Percentiles rank a stretch among this genome's conserved stretches.
Conservation (phyloP, 225 moss, liverwort and hornwort genomes). For the Antitrichia curtipendula region DNA sequence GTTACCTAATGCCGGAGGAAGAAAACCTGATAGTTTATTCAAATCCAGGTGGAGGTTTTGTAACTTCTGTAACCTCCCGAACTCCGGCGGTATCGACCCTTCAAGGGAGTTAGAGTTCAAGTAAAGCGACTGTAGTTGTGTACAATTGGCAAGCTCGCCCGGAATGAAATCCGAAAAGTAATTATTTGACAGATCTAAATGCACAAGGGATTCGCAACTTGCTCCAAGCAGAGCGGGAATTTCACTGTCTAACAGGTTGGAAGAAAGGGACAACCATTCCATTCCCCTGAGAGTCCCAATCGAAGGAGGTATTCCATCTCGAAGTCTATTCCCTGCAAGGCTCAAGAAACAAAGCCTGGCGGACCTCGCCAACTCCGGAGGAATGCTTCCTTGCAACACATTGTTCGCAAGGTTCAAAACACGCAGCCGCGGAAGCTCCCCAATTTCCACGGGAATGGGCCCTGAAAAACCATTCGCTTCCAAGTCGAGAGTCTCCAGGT, state of each 20-base stretch:
- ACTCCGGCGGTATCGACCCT: constrained; percentile 47
- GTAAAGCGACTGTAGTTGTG: constrained; percentile 29
- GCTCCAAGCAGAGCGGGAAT: constrained; percentile 44
- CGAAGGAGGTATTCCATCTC: constrained; percentile 39
- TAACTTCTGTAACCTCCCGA: constrained; percentile 47
- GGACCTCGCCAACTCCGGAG: constrained; percentile 29
- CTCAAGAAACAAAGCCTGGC: constrained; percentile 29
- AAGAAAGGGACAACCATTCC: constrained; percentile 50
- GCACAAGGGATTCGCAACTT: constrained; percentile 25
- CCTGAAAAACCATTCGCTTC: constrained; percentile 45
- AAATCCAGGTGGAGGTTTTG: constrained; percentile 48
- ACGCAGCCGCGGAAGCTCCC: constrained; percentile 28
- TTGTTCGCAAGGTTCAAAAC: constrained; percentile 49
- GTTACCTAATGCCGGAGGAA: constrained; percentile 42
- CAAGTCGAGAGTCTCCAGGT: constrained; percentile 30
- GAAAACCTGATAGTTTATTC: constrained; percentile 52
- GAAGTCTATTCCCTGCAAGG: constrained; percentile 41
- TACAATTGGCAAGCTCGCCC: constrained; percentile 31
- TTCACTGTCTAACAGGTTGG: constrained; percentile 45
- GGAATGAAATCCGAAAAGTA: constrained; percentile 51
- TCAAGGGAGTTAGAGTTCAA: constrained; percentile 52
- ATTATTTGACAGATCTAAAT: constrained; percentile 56
- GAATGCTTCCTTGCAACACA: constrained; percentile 39
- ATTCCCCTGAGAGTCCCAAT: constrained; percentile 22
- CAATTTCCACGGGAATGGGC: constrained; percentile 33